Conservation (phyloP, 2,329 filamentous ascomycete species). For the Cladosporium cucumerinum region DNA sequence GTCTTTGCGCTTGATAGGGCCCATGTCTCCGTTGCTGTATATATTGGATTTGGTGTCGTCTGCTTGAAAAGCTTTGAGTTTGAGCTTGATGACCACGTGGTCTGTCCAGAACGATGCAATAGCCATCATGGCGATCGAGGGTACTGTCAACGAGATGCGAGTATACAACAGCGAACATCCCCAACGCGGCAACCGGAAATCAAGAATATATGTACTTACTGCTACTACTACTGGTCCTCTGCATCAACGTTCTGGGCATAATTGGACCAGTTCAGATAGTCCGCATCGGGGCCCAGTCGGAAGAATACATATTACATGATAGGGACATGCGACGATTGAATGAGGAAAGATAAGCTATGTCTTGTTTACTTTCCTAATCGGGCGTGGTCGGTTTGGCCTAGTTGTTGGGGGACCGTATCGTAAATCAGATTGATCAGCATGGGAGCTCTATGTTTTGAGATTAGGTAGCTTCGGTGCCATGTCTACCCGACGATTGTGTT, state of each 20-base stretch:
- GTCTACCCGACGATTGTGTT: not conserved
- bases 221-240: not conserved
- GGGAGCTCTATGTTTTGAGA: not conserved
- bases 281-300: not conserved
- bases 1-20: constrained; percentile 15
- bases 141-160: not conserved
- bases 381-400: not conserved
- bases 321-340: not conserved
- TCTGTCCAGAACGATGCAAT: constrained; percentile 2
- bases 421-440: not conserved
- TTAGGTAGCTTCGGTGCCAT: not conserved
- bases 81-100: constrained; percentile 13
- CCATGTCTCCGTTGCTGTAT: constrained; percentile 18
- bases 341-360: not conserved
- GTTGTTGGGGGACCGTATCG: not conserved
- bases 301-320: not conserved
- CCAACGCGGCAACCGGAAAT: too few species aligned
- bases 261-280: not conserved
- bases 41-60: not conserved
- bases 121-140: not conserved
- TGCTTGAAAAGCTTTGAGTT: not conserved
- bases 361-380: not conserved
- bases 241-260: too few species aligned
- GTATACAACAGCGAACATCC: not conserved
- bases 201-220: not conserved